Conservation (phyloP, 2,329 filamentous ascomycete genomes). For the Cladobotryum mycophilum region DNA sequence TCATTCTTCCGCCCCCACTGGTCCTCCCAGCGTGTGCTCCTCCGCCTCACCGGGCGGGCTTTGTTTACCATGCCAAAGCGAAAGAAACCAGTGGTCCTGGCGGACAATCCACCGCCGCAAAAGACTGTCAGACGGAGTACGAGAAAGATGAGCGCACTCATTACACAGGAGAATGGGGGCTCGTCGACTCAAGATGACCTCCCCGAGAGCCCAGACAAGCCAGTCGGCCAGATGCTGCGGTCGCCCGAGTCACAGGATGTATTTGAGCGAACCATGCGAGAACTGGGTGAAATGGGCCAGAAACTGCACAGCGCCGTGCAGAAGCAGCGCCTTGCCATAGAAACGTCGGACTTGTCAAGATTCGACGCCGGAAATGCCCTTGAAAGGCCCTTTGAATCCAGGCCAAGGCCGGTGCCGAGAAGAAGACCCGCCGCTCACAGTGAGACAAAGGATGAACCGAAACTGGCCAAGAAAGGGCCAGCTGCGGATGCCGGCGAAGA, state of each 20-base stretch:
- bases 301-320: conserved; percentile 38
- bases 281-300: conserved; percentile 44
- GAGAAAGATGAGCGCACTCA: conserved; percentile 15
- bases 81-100: conserved; percentile 25
- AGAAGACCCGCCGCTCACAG: background rate
- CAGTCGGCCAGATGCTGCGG: background rate
- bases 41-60: background rate
- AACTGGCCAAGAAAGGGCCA: background rate
- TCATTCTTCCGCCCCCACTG: background rate
- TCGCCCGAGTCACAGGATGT: conserved; percentile 16
- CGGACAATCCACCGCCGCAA: conserved; percentile 13
- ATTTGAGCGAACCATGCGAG: conserved; percentile 36
- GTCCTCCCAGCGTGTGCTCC: background rate
- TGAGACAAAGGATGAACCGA: background rate
- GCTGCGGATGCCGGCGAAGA: conserved; percentile 17
- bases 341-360: conserved; percentile 16
- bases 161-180: conserved; percentile 7
- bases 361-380: background rate
- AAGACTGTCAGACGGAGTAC: conserved; percentile 22
- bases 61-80: conserved; percentile 33
- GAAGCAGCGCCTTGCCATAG: conserved; percentile 41
- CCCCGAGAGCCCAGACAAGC: background rate
- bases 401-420: background rate
- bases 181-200: background rate
- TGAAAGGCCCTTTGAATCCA: background rate